Evolutionary conservation across 1,284 basidiomycete species (phyloP).

Genomic region (Rugosomyces carneus): DNA sequence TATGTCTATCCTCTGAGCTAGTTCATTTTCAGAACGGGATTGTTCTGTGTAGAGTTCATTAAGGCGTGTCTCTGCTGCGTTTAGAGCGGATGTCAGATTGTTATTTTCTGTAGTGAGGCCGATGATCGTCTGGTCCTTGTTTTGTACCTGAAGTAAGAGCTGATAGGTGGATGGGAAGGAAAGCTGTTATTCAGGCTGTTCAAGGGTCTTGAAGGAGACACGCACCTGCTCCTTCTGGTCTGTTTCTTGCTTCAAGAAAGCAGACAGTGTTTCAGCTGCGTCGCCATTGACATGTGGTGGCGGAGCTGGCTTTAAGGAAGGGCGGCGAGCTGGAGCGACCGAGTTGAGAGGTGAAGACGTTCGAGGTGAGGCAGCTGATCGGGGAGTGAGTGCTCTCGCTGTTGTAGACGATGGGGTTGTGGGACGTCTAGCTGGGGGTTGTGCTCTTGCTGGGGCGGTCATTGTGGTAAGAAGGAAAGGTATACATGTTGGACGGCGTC

Average conservation of each 20-base stretch:
- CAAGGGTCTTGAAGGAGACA: no score
- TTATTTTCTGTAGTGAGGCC: constrained; percentile 58
- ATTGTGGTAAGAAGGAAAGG: constrained; percentile 23
- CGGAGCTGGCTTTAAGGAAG: constrained; percentile 39
- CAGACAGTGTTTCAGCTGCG: constrained; percentile 47
- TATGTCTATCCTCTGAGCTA: constrained; percentile 72
- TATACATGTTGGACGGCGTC: background rate
- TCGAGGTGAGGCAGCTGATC: constrained; percentile 39
- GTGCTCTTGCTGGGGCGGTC: constrained; percentile 22
- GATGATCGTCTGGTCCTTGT: constrained; percentile 65
- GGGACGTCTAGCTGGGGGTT: constrained; percentile 33
- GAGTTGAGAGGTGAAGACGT: constrained; percentile 36
- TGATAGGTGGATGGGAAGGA: constrained; percentile 24
- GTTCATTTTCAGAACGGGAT: constrained; percentile 67
- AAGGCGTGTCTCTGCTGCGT: constrained; percentile 60
- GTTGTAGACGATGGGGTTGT: constrained; percentile 31
- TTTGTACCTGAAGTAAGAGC: constrained; percentile 70
- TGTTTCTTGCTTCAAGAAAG: constrained; percentile 65
- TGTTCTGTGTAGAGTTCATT: constrained; percentile 76
- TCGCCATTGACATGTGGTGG: constrained; percentile 35
- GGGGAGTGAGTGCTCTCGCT: constrained; percentile 40
- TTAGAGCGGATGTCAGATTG: constrained; percentile 54
- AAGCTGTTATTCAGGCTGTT: constrained; percentile 1
- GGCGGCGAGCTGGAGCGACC: constrained; percentile 37
- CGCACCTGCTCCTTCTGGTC: constrained; percentile 74